phyloP scores from a whole-genome alignment of 257 asterid genomes.

The Capsicum pubescens region DNA sequence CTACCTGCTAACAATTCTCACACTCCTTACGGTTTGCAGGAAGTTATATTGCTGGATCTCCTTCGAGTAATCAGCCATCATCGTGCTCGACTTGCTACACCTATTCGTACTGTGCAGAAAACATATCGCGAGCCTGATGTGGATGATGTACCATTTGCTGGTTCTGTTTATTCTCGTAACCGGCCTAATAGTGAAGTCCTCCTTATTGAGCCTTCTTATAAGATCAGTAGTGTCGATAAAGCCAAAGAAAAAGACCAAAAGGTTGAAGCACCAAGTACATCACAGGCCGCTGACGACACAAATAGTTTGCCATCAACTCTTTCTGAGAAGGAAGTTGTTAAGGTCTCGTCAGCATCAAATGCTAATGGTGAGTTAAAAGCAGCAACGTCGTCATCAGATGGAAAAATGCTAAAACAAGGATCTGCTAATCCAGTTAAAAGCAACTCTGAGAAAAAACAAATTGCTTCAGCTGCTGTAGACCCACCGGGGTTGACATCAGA shows the following conservation, averaged over 20 bases:
- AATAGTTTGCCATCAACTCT: slow-evolving; percentile 28
- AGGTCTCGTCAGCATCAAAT: slow-evolving; percentile 21
- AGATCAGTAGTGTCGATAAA: slow-evolving; percentile 77
- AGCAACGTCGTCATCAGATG: slow-evolving; percentile 17
- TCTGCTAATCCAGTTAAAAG: slow-evolving; percentile 23
- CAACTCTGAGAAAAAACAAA: slow-evolving; percentile 32
- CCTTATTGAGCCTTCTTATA: slow-evolving; percentile 79
- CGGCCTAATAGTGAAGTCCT: slow-evolving; percentile 59
- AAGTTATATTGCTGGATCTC: slow-evolving; percentile 82
- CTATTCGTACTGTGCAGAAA: slow-evolving; percentile 94
- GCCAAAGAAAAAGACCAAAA: slow-evolving; percentile 45
- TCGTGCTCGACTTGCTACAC: slow-evolving; percentile 96
- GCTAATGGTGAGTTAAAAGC: slow-evolving; percentile 29
- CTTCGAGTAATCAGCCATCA: slow-evolving; percentile 95
- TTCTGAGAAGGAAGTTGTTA: slow-evolving; percentile 24
- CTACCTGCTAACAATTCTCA: slow-evolving; percentile 13
- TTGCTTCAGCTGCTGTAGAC: slow-evolving; percentile 31
- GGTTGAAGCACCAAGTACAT: slow-evolving; percentile 35
- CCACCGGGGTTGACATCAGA: slow-evolving; percentile 32
- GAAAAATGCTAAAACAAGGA: slow-evolving; percentile 1
- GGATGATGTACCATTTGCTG: slow-evolving; percentile 76
- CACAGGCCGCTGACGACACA: slow-evolving; percentile 8
- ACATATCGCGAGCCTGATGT: slow-evolving; percentile 67
- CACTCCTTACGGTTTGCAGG: slow-evolving; percentile 50
- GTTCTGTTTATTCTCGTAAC: slow-evolving; percentile 52